A percentile compares a stretch with the other conserved stretches of the same genome.
These are phyloP conservation scores for Dissophora globulifera DNA, from an alignment of 192 early-diverging fungal genomes.

Conservation along the genomic window DNA sequence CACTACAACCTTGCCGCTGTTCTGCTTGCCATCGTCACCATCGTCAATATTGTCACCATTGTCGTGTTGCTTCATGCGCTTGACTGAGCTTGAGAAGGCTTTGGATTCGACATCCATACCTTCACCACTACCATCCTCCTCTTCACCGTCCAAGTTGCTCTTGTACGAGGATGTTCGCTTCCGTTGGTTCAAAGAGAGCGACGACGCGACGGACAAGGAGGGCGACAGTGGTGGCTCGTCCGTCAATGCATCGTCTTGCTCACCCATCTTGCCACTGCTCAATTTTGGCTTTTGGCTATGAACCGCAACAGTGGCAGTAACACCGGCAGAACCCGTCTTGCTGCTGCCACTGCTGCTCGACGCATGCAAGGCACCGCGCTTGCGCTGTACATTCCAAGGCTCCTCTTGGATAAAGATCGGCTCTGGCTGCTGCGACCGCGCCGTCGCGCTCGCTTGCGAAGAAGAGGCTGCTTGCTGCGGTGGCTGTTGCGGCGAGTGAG, in stretches of 20 bases:
- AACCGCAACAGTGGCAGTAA: too few relatives aligned
- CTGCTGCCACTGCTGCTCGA: slow-evolving; percentile 1
- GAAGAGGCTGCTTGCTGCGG: too few relatives aligned
- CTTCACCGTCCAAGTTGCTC: background rate
- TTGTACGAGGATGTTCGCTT: slow-evolving; percentile 18
- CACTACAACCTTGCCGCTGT: slow-evolving; percentile 18
- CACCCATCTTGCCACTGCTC: too few relatives aligned
- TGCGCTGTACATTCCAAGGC: slow-evolving; percentile 45
- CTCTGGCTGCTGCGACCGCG: slow-evolving; percentile 21
- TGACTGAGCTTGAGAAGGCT: background rate
- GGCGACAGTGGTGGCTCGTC: slow-evolving; percentile 19
- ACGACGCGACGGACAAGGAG: slow-evolving; percentile 29
- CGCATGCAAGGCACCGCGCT: slow-evolving; percentile 16
- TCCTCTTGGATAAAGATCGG: slow-evolving; percentile 54
- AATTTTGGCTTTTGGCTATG: too few relatives aligned
- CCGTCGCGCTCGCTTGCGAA: background rate
- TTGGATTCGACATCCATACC: background rate
- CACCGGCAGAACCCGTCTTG: slow-evolving; percentile 17
- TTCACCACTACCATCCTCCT: too few relatives aligned
- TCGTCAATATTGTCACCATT: background rate
- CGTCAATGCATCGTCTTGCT: slow-evolving; percentile 5
- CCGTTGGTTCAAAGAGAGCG: too few relatives aligned
- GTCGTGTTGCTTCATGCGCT: slow-evolving; percentile 17
- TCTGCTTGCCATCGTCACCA: background rate
- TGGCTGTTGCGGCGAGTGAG: slow-evolving; percentile 9